Base-by-base conservation (phyloP, 805 yeast genomes). In the Kodamaea sagamina region DNA sequence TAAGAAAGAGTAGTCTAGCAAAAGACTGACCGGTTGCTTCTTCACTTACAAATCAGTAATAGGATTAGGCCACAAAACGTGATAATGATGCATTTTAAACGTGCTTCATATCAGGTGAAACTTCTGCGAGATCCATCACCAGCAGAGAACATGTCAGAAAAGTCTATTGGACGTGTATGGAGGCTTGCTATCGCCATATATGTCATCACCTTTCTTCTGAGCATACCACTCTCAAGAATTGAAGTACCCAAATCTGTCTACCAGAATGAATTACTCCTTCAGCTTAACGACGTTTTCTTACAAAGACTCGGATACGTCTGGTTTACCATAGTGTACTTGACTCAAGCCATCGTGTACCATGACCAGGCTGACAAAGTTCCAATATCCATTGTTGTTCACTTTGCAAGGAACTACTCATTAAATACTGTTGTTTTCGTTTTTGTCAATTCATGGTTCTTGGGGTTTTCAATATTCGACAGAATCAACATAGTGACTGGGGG, bases 401-500 rank as follows among this genome's bases (percentile, higher is more conserved):
- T 39, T 22, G 9, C 41, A 1, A 27, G 44, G 24, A 48, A 40
- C 27, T 58, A 44, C 37, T 27, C 40, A n/a, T 29, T 50, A 6
- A 42, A 47, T 28, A 35, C 56, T 15, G 4, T 35, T 13, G 34
- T 47, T 18, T 49, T 47, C 27, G 17, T 49, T 8, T 32, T 43
- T 8, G 26, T 51, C 26, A 48, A 52, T 26, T 48, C 47, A 16
- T 67, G 73, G 72, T 63, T 54, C 37, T 63, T 67, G 39, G 73
- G 73, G 2, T 57, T 61, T 1, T 61, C 57, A 48, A 38, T 68
- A 3, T 60, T 63, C 35, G 69, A 64, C 27, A 48, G 71, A 15
- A 38, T 58, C 28, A 52, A 51, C 25, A 35, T 41, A 22, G 48
- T 46, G 2, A 60, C 72, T 0, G 75, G 76, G 0, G 78, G 77